Evolutionary conservation across 1,139 yeast genomes (phyloP), one percentile per base, ranked within the genome.

Genomic region (Diutina ranongensis): DNA sequence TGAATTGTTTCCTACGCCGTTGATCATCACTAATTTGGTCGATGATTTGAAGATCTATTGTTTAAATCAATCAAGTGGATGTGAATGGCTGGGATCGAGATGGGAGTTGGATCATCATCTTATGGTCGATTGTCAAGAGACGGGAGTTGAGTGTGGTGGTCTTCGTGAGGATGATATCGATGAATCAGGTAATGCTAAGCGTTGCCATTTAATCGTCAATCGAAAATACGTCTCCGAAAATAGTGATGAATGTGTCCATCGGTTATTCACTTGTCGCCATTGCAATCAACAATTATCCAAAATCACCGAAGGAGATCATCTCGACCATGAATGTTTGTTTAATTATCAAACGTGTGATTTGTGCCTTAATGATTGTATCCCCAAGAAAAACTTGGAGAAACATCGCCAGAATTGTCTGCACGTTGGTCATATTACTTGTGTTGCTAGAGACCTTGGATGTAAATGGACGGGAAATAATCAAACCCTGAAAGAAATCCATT

Each of bases 41-140:
- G 84, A 80, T 55, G 86, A 80, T 46, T 64, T 81, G 45, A 63
- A 66, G 46, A 84, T 80, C 0, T 60, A 57, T 44, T 82, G 88
- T 55, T 66, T 80, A 46, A 76, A 77, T 53, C 47, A 55, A 12
- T 63, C 60, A 34, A 56, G 81, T 45, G 88, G 87, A 0, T 81
- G 88, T 57, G 58, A 53, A 1, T 76, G 80, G 78, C 54, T 53
- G 2, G 83, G 83, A 2, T 66, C 76, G 49, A 62, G 86, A 27
- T 80, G 87, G 83, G 72, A 75, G 47, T 54, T 80, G 5, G 72
- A 71, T 44, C 69, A 65, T 44, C 88, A 81, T 58, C 62, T 77
- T 2, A 45, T 61, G 7, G 57, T 59, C 2, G 75, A 69, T 22
- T 81, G 88, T 57, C 70, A 60, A 7, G 71, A 59, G 52, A 77